Percentiles rank a stretch among this genome's conserved stretches.
Evolutionary conservation across 345 rosid species (phyloP).

Genomic region (Lepidium didymum): DNA sequence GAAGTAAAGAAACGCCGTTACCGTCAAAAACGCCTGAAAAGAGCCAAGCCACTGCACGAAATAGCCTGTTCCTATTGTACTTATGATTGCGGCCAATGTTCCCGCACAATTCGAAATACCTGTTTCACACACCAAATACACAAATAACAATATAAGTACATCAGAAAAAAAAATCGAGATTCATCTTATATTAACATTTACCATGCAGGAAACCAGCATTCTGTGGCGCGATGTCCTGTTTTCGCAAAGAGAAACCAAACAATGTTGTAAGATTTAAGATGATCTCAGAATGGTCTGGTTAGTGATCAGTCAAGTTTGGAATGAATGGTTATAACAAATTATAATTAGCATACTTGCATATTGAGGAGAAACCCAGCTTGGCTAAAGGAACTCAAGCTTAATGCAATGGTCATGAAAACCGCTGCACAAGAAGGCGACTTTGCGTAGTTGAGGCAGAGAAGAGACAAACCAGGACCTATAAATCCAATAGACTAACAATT

Average conservation of each 20-base stretch:
- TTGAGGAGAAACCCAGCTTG: conserved; percentile 98
- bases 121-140: conserved; percentile 21
- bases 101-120: conserved; percentile 87
- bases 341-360: conserved; percentile 60
- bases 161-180: neutral
- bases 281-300: neutral
- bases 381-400: conserved; percentile 93
- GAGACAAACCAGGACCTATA: conserved; percentile 76
- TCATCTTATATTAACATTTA: conserved; percentile 10
- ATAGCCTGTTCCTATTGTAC: conserved; percentile 93
- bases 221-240: conserved; percentile 93
- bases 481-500: conserved; percentile 68
- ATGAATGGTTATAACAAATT: neutral
- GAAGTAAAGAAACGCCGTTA: conserved; percentile 83
- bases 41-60: conserved; percentile 90
- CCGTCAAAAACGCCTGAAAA: conserved; percentile 70
- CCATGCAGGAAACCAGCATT: conserved; percentile 89
- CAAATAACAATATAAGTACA: neutral
- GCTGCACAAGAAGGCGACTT: conserved; percentile 65
- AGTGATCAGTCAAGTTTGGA: neutral
- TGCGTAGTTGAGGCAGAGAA: conserved; percentile 73
- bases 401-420: conserved; percentile 53
- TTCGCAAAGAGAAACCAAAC: neutral
- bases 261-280: conserved; percentile 6
- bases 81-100: conserved; percentile 84